A percentile compares a stretch with the other conserved stretches of the same genome.
These are phyloP conservation scores for Gaillardinia entomophila DNA, from an alignment of 805 yeast species.

Conservation along the genomic window DNA sequence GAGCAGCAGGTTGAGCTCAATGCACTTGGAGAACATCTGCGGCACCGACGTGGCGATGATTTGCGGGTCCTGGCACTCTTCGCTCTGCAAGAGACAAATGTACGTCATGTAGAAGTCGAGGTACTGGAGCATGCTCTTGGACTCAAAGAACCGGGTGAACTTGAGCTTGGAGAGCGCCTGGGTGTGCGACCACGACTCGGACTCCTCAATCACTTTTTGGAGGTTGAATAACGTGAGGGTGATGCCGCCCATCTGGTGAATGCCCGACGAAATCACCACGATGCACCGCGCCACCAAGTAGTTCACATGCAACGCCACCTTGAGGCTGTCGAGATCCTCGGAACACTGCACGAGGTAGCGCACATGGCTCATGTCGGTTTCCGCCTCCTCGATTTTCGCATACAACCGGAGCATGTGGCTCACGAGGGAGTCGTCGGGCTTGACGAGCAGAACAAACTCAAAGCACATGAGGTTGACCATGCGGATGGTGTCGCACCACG, in stretches of 20 bases:
- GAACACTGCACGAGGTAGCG: slow-evolving; percentile 11
- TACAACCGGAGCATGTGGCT: slow-evolving; percentile 11
- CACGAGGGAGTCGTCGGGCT: slow-evolving; percentile 14
- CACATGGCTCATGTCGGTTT: slow-evolving; percentile 15
- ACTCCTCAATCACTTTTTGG: slow-evolving; percentile 15
- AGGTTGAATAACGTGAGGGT: slow-evolving; percentile 15
- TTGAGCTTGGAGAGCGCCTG: slow-evolving; percentile 8
- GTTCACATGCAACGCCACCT: slow-evolving; percentile 16
- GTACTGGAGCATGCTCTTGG: slow-evolving; percentile 17
- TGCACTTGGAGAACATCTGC: slow-evolving; percentile 9
- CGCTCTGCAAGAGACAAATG: slow-evolving; percentile 29
- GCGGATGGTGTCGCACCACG: slow-evolving; percentile 34
- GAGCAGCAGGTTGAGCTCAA: slow-evolving; percentile 8
- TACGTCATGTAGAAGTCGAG: slow-evolving; percentile 21
- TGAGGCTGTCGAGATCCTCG: slow-evolving; percentile 10
- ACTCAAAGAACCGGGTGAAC: slow-evolving; percentile 7
- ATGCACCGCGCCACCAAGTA: slow-evolving; percentile 24
- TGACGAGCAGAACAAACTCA: slow-evolving; percentile 17
- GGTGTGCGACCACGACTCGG: slow-evolving; percentile 20
- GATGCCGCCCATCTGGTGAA: slow-evolving; percentile 12
- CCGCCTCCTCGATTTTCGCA: slow-evolving; percentile 17
- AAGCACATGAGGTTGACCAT: slow-evolving; percentile 21
- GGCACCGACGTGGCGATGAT: slow-evolving; percentile 10
- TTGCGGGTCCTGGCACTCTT: slow-evolving; percentile 17
- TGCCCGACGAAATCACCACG: slow-evolving; percentile 14